Evolutionary conservation across 73 alveolate genomes (phyloP).

Genomic region (Breviolum minutum): DNA sequence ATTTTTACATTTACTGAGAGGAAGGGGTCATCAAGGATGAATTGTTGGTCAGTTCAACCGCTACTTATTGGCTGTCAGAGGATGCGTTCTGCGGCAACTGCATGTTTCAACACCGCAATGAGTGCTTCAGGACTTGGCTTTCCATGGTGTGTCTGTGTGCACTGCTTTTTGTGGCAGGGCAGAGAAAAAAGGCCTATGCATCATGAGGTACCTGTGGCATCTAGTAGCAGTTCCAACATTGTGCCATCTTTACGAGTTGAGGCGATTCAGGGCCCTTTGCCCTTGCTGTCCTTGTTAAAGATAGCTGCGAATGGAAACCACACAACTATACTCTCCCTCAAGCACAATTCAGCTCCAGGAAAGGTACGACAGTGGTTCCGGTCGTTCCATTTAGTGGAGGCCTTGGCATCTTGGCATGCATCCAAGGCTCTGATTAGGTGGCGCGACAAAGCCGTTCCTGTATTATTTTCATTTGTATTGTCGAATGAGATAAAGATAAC

Average conservation of each 20-base stretch:
- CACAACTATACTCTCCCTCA: too few species aligned
- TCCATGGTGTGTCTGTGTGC: not conserved
- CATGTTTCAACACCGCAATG: not conserved
- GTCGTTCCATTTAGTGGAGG: slow-evolving; percentile 21
- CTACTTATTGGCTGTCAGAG: not conserved
- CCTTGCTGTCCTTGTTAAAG: too few species aligned
- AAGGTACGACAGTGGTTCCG: slow-evolving; percentile 14
- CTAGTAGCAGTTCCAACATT: too few species aligned
- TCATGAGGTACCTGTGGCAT: too few species aligned
- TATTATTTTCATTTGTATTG: not conserved
- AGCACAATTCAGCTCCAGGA: not conserved
- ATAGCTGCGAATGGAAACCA: too few species aligned
- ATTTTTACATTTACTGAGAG: too few species aligned
- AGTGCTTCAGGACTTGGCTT: slow-evolving; percentile 14
- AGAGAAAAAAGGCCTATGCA: not conserved
- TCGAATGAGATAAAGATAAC: not conserved
- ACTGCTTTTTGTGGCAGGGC: not conserved
- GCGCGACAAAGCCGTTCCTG: not conserved
- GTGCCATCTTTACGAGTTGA: not conserved
- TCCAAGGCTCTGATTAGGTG: not conserved
- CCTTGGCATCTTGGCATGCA: not conserved
- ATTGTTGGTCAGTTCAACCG: not conserved
- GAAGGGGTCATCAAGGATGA: too few species aligned
- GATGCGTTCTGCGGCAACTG: slow-evolving; percentile 44
- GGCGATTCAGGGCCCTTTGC: not conserved